phyloP scores from a whole-genome alignment of 225 moss, liverwort and hornwort species.

The Rhytidiadelphus loreus region DNA sequence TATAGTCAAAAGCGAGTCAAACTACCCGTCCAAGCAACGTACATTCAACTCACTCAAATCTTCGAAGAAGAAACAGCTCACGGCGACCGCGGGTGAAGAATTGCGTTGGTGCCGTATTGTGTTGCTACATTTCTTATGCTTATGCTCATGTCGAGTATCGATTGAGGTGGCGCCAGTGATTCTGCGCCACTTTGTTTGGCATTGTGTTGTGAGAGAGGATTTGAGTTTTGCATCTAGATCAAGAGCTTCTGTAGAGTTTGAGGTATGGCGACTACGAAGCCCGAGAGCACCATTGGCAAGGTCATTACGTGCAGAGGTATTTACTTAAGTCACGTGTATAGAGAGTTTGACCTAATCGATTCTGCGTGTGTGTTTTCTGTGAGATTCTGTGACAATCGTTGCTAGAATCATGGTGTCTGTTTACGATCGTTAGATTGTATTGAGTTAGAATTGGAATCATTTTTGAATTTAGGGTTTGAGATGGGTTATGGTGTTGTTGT shows the following conservation, averaged over 20 bases:
- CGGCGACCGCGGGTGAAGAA: not conserved
- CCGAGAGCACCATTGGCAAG: conserved; percentile 26
- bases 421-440: not conserved
- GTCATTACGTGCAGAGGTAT: conserved; percentile 48
- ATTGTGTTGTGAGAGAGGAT: not conserved
- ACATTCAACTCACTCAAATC: not conserved
- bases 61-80: not conserved
- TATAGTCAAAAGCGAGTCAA: not conserved
- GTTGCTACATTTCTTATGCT: not conserved
- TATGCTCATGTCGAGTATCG: not conserved
- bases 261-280: conserved; percentile 3
- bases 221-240: not conserved
- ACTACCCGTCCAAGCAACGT: not conserved
- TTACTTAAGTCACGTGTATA: too few species aligned
- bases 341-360: not conserved
- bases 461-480: not conserved
- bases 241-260: not conserved
- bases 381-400: not conserved
- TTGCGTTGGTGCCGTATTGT: not conserved
- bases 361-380: not conserved
- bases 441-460: not conserved
- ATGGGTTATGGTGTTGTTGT: not conserved
- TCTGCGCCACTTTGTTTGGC: not conserved
- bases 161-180: not conserved
- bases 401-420: not conserved